Evolutionary conservation across 139 green algal genomes (phyloP).

Genomic region (Tetraselmis chui): DNA sequence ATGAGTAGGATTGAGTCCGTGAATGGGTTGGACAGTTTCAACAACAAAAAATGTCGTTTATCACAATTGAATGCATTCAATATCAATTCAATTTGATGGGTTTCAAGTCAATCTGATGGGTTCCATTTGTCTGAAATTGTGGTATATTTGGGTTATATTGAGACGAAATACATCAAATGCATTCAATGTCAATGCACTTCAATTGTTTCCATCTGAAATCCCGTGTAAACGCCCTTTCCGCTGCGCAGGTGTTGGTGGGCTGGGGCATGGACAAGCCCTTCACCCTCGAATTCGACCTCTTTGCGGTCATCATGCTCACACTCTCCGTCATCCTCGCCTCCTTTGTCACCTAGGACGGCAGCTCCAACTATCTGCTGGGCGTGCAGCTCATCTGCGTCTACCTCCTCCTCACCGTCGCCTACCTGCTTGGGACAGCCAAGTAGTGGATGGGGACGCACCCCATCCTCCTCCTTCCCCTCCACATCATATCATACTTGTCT

Average conservation of each 20-base stretch:
- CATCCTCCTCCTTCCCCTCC: too few species aligned
- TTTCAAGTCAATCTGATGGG: not conserved
- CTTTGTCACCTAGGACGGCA: conserved; percentile 64
- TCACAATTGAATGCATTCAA: not conserved
- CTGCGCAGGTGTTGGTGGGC: conserved; percentile 50
- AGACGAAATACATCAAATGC: too few species aligned
- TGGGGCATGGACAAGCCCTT: conserved; percentile 66
- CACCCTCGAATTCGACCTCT: conserved; percentile 64
- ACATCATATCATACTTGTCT: too few species aligned
- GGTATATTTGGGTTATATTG: too few species aligned
- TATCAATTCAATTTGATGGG: not conserved
- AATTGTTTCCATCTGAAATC: not conserved
- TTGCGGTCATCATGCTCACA: conserved; percentile 31
- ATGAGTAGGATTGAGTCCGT: not conserved
- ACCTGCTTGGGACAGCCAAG: conserved; percentile 11
- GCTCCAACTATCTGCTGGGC: conserved; percentile 72
- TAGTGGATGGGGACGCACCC: too few species aligned
- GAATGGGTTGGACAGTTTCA: too few species aligned
- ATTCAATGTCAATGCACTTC: not conserved
- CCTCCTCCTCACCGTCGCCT: conserved; percentile 37
- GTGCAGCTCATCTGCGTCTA: conserved; percentile 60
- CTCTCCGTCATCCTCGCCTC: conserved; percentile 67
- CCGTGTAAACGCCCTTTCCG: not conserved
- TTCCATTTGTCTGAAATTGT: too few species aligned
- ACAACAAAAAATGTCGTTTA: not conserved